A percentile compares a stretch with the other conserved stretches of the same genome.
Evolutionary conservation across 495 filamentous ascomycete genomes (phyloP).

Genomic region (Cryomyces minteri): DNA sequence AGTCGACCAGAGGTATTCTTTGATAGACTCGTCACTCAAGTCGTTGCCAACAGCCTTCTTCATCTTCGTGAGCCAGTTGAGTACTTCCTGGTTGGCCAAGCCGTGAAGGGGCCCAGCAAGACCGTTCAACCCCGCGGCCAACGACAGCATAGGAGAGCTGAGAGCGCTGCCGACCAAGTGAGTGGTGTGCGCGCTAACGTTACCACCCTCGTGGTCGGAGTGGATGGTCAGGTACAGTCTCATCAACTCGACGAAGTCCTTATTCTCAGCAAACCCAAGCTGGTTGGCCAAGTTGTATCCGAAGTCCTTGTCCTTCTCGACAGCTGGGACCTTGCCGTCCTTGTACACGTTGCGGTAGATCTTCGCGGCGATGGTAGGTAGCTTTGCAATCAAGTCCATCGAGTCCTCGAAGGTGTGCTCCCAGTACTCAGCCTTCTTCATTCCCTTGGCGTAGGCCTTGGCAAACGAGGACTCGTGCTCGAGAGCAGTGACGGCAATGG

Average conservation of each 20-base stretch:
- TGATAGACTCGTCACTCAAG: constrained; percentile 87
- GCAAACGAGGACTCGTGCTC: constrained; percentile 96
- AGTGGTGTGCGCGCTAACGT: constrained; percentile 95
- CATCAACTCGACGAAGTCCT: constrained; percentile 95
- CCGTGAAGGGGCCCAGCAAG: constrained; percentile 96
- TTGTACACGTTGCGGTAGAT: constrained; percentile 99
- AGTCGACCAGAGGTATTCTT: constrained; percentile 93
- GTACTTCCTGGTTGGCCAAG: constrained; percentile 97
- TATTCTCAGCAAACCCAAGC: constrained; percentile 88
- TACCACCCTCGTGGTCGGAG: constrained; percentile 93
- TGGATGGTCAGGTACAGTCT: constrained; percentile 98
- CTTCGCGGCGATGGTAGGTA: constrained; percentile 89
- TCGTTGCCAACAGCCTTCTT: constrained; percentile 89
- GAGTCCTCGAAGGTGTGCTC: constrained; percentile 98
- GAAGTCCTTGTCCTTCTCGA: constrained; percentile 98
- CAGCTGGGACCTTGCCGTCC: constrained; percentile 88
- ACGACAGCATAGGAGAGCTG: constrained; percentile 90
- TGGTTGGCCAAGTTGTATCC: constrained; percentile 97
- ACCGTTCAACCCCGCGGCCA: constrained; percentile 91
- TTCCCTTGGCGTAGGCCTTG: constrained; percentile 94
- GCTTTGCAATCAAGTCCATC: constrained; percentile 99
- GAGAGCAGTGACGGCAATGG: constrained; percentile 87
- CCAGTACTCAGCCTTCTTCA: constrained; percentile 99
- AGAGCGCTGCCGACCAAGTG: constrained; percentile 94
- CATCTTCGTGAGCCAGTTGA: constrained; percentile 98